Evolutionary conservation across 2,329 filamentous ascomycete species (phyloP).

Genomic region (Coniella lustricola): DNA sequence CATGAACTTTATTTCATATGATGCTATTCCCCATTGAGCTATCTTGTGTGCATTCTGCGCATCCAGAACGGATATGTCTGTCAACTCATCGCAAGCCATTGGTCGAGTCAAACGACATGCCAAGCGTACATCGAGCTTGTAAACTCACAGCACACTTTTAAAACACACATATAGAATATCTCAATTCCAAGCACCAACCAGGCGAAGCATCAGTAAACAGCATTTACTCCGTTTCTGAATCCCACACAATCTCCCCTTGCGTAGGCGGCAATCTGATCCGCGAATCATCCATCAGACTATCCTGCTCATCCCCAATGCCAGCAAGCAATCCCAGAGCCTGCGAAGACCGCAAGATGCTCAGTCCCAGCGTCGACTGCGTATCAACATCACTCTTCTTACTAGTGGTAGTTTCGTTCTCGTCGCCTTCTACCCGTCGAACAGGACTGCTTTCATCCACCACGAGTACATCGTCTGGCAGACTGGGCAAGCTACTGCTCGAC

Average conservation of each 20-base stretch:
- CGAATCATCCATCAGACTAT: slow-evolving; percentile 35
- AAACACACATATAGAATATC: no score
- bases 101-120: no score
- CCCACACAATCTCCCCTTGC: slow-evolving; percentile 28
- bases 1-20: no score
- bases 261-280: slow-evolving; percentile 29
- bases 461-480: slow-evolving; percentile 10
- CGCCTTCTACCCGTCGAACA: slow-evolving; percentile 1
- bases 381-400: background rate
- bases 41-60: no score
- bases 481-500: slow-evolving; percentile 16
- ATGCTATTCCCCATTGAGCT: no score
- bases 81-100: no score
- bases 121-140: no score
- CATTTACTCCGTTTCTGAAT: slow-evolving; percentile 34
- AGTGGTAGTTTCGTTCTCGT: slow-evolving; percentile 15
- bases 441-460: slow-evolving; percentile 20
- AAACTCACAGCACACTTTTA: no score
- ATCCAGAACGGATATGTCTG: no score
- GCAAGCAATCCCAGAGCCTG: slow-evolving; percentile 37
- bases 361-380: slow-evolving; percentile 16
- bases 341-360: slow-evolving; percentile 33
- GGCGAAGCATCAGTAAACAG: background rate
- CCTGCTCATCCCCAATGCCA: slow-evolving; percentile 25
- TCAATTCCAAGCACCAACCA: background rate